Evolutionary conservation across 257 asterid genomes (phyloP).

Genomic region (Lavandula angustifolia): DNA sequence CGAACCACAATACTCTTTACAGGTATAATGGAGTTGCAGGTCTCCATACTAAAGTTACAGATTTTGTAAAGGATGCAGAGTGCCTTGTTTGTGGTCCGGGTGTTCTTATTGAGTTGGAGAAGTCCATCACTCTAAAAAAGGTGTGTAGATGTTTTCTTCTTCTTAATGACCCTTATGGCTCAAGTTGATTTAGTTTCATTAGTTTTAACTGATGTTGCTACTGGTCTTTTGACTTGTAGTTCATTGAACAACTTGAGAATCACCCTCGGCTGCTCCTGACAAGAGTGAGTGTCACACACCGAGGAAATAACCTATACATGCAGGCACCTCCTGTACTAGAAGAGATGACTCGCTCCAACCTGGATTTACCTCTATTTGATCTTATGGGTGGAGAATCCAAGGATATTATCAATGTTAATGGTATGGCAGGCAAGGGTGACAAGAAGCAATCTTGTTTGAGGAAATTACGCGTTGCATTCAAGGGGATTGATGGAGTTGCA

Average conservation of each 20-base stretch:
- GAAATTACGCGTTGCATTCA: slow-evolving; percentile 75
- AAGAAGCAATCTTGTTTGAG: slow-evolving; percentile 81
- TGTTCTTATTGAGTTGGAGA: slow-evolving; percentile 82
- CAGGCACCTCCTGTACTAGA: slow-evolving; percentile 94
- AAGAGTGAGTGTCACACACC: slow-evolving; percentile 73
- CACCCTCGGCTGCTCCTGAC: slow-evolving; percentile 72
- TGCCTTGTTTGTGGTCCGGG: slow-evolving; percentile 99
- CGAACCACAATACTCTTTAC: slow-evolving; percentile 21
- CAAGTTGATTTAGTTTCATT: not conserved
- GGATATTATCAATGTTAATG: slow-evolving; percentile 74
- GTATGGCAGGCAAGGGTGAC: slow-evolving; percentile 76
- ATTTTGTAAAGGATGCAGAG: slow-evolving; percentile 76
- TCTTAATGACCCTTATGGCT: not conserved
- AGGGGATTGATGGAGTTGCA: slow-evolving; percentile 59
- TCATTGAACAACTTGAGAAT: slow-evolving; percentile 78
- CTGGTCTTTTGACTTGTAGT: slow-evolving; percentile 44
- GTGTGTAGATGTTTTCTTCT: slow-evolving; percentile 39
- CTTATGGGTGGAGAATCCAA: slow-evolving; percentile 61
- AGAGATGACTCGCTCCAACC: slow-evolving; percentile 85
- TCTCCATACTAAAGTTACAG: slow-evolving; percentile 89
- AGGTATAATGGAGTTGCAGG: slow-evolving; percentile 97
- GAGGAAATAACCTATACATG: slow-evolving; percentile 86
- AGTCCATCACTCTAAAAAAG: slow-evolving; percentile 73
- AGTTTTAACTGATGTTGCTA: not conserved
- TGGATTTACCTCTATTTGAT: slow-evolving; percentile 67